Conservation (phyloP, 345 rosid species). For the Combretum micranthum region DNA sequence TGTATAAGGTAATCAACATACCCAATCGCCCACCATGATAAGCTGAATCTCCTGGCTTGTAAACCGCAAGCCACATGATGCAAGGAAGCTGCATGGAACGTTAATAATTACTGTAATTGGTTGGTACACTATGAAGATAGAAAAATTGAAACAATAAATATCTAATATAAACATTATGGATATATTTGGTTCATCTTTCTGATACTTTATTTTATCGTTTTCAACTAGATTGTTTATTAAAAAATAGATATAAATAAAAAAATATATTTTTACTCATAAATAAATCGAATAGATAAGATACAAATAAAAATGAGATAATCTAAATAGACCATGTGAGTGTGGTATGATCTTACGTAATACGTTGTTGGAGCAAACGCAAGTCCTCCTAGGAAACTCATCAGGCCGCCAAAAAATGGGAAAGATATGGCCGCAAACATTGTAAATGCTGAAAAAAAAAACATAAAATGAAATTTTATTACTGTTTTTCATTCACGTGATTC, state of each 20-base stretch:
- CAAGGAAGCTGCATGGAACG: conserved; percentile 58
- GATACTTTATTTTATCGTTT: too few species aligned
- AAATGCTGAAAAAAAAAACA: conserved; percentile 22
- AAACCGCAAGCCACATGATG: conserved; percentile 61
- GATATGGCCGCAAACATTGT: conserved; percentile 50
- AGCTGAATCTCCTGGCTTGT: conserved; percentile 60
- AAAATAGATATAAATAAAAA: not conserved
- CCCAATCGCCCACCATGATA: conserved; percentile 63
- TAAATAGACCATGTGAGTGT: too few species aligned
- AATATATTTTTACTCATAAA: not conserved
- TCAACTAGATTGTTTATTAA: too few species aligned
- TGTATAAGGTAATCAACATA: conserved; percentile 10
- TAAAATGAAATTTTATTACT: not conserved
- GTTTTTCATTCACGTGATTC: too few species aligned
- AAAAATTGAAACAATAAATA: not conserved
- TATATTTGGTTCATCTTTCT: too few species aligned
- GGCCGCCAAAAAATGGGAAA: conserved; percentile 72
- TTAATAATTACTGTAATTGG: not conserved
- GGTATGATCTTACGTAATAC: conserved; percentile 59
- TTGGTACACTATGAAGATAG: not conserved
- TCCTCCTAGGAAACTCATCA: conserved; percentile 73
- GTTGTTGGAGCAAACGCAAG: conserved; percentile 76
- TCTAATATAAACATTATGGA: too few species aligned
- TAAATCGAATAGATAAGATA: too few species aligned
- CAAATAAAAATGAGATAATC: too few species aligned